Percentiles rank a stretch among this genome's conserved stretches.
Conservation (phyloP, 441 rosid genomes). For the Populus hybrid region DNA sequence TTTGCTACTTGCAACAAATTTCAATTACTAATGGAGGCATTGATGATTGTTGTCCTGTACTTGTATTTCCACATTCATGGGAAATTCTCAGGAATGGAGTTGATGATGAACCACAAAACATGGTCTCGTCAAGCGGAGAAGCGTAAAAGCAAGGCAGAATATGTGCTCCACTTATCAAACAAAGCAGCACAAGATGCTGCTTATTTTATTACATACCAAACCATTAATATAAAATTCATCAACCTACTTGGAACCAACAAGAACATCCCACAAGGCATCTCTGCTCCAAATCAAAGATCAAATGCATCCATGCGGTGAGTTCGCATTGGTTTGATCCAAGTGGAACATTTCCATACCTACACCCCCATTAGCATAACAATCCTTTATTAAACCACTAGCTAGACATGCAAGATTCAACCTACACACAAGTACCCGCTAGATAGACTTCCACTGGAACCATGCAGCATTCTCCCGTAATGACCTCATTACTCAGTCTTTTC, state of each 20-base stretch:
- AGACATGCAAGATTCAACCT: not conserved
- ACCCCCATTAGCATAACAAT: not conserved
- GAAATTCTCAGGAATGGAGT: not conserved
- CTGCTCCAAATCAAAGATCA: conserved; percentile 4
- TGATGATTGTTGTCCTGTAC: not conserved
- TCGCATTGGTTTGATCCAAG: conserved; percentile 14
- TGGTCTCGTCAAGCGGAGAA: not conserved
- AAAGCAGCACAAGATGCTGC: conserved; percentile 7
- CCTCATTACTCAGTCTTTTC: conserved; percentile 31
- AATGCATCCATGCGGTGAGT: conserved; percentile 10
- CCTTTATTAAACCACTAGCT: conserved; percentile 5
- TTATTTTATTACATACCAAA: not conserved
- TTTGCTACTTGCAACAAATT: no score
- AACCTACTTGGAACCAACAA: conserved; percentile 17
- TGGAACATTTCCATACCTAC: conserved; percentile 3
- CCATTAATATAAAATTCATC: not conserved
- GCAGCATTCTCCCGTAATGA: not conserved
- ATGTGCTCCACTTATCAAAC: not conserved
- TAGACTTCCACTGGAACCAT: not conserved
- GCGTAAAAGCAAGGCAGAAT: not conserved
- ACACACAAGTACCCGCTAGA: not conserved
- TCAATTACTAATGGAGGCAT: not conserved
- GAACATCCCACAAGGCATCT: conserved; percentile 15
- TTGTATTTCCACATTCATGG: no score
- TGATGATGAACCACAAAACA: not conserved